phyloP scores from a whole-genome alignment of 2,329 filamentous ascomycete species.

The Pyrenochaeta sp. region DNA sequence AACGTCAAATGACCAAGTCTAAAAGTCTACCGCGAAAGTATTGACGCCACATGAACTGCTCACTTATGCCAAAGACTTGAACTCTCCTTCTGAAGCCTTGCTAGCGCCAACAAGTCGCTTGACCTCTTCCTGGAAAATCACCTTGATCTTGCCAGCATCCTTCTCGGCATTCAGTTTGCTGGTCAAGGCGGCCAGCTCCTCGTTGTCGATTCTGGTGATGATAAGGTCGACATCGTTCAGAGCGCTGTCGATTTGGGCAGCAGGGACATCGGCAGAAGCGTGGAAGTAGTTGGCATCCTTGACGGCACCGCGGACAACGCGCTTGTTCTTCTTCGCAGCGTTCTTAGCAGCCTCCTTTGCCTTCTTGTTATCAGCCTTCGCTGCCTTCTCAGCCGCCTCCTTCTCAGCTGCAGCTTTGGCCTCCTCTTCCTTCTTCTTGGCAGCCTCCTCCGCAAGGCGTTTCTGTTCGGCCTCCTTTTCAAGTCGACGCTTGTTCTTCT shows the following conservation, averaged over 20 bases:
- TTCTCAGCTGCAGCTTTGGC: slow-evolving; percentile 81
- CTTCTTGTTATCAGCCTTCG: slow-evolving; percentile 89
- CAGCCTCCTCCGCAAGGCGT: slow-evolving; percentile 83
- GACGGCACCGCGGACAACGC: slow-evolving; percentile 88
- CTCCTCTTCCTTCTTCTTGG: slow-evolving; percentile 83
- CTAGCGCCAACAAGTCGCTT: slow-evolving; percentile 80
- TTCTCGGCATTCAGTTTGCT: slow-evolving; percentile 80
- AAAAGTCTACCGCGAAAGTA: slow-evolving; percentile 23
- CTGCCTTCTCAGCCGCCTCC: slow-evolving; percentile 84
- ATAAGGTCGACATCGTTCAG: slow-evolving; percentile 86
- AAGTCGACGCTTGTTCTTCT: slow-evolving; percentile 93
- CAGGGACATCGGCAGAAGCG: slow-evolving; percentile 70
- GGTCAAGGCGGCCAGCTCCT: slow-evolving; percentile 87
- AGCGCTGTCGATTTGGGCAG: slow-evolving; percentile 80
- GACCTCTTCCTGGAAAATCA: slow-evolving; percentile 79
- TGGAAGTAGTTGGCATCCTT: slow-evolving; percentile 99
- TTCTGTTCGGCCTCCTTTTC: slow-evolving; percentile 94
- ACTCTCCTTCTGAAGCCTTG: slow-evolving; percentile 85
- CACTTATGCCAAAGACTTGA: slow-evolving; percentile 66
- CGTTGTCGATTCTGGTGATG: slow-evolving; percentile 86
- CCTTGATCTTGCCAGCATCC: slow-evolving; percentile 84
- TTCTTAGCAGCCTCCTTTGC: slow-evolving; percentile 98
- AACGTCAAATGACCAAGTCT: slow-evolving; percentile 16
- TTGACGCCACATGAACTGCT: neutral
- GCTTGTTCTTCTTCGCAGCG: slow-evolving; percentile 99